phyloP scores from a whole-genome alignment of 1,284 basidiomycete genomes.

The Boletus hoseneyae region DNA sequence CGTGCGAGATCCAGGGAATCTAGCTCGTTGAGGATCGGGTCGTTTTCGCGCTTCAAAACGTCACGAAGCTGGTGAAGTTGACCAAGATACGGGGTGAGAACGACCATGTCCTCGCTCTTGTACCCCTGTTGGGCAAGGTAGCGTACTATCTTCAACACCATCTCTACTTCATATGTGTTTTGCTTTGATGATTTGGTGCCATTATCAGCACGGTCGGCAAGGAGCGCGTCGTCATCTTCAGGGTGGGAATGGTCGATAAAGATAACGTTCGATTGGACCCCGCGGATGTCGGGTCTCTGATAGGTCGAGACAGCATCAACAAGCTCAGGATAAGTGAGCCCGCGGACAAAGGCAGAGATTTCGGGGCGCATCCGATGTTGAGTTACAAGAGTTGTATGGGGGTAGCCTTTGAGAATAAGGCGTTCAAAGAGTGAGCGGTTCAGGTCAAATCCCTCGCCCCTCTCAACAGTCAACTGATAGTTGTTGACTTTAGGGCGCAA shows the following conservation, averaged over 20 bases:
- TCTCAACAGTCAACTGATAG: constrained; percentile 61
- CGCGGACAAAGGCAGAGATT: constrained; percentile 53
- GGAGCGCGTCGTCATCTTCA: constrained; percentile 43
- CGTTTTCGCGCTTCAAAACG: constrained; percentile 44
- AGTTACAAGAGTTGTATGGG: constrained; percentile 47
- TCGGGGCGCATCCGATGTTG: constrained; percentile 70
- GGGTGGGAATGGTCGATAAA: constrained; percentile 56
- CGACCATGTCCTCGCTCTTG: constrained; percentile 50
- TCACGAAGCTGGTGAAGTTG: constrained; percentile 51
- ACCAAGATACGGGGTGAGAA: constrained; percentile 65
- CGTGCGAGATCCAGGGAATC: constrained; percentile 39
- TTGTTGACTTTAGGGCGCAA: constrained; percentile 66
- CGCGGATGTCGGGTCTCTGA: constrained; percentile 46
- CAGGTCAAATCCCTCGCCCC: constrained; percentile 58
- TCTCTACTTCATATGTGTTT: constrained; percentile 52
- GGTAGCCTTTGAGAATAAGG: constrained; percentile 53
- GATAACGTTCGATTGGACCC: constrained; percentile 51
- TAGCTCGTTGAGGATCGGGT: constrained; percentile 59
- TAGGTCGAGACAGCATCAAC: constrained; percentile 47
- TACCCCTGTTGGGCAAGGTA: constrained; percentile 68
- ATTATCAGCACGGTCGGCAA: constrained; percentile 43
- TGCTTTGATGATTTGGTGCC: constrained; percentile 52
- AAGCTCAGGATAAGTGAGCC: constrained; percentile 60
- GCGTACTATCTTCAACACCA: constrained; percentile 59
- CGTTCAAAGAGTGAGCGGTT: constrained; percentile 61